phyloP scores from a whole-genome alignment of 176 grass and related monocot species.

The Echinochloa phyllopogon region DNA sequence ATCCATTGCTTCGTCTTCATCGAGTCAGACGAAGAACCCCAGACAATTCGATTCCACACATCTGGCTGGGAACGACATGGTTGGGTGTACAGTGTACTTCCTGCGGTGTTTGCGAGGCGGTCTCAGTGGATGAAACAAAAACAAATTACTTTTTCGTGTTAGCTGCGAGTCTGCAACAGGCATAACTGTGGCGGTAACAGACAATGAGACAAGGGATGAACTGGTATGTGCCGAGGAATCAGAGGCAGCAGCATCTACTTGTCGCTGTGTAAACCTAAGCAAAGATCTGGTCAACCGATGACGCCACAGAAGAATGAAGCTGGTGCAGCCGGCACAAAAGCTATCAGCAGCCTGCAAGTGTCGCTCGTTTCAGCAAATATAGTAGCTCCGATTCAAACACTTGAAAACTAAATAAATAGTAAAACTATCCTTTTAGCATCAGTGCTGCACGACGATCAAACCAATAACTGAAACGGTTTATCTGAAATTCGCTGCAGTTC shows the following conservation, averaged over 20 bases:
- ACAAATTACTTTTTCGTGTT: neutral
- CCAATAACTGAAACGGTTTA: neutral
- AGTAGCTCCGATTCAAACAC: neutral
- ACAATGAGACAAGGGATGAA: constrained; percentile 32
- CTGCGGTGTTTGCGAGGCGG: constrained; percentile 44
- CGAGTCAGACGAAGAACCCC: neutral
- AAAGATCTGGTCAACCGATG: neutral
- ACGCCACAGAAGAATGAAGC: neutral
- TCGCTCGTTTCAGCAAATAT: neutral
- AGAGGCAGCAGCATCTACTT: neutral
- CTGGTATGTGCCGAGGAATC: constrained; percentile 16
- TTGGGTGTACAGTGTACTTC: neutral
- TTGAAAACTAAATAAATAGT: neutral
- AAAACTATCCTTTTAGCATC: neutral
- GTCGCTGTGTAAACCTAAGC: neutral
- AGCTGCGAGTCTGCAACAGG: neutral
- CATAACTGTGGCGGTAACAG: neutral
- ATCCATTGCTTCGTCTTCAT: neutral
- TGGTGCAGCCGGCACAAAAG: no score
- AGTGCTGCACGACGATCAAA: neutral
- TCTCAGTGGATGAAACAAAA: constrained; percentile 26
- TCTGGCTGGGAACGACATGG: neutral
- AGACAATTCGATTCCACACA: neutral
- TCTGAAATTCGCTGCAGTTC: neutral
- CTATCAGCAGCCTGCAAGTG: neutral